phyloP scores from a whole-genome alignment of 345 rosid genomes.

The Gossypium raimondii region DNA sequence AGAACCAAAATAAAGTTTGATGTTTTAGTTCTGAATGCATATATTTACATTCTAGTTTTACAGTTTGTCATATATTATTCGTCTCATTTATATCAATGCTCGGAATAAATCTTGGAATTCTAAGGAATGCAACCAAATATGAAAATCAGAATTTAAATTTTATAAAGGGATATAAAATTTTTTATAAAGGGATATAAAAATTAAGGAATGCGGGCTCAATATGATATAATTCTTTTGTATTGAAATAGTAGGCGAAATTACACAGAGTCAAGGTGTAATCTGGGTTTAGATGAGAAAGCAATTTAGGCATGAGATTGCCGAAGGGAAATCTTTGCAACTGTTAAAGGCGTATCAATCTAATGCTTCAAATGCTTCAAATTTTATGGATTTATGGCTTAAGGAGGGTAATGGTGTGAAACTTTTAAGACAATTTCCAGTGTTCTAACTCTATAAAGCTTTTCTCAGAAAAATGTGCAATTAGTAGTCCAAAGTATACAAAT shows the following conservation, averaged over 20 bases:
- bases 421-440: background rate
- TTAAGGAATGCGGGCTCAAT: background rate
- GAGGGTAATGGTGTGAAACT: background rate
- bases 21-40: background rate
- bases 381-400: background rate
- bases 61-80: background rate
- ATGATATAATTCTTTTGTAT: background rate
- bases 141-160: background rate
- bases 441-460: background rate
- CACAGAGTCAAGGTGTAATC: background rate
- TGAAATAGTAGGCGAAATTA: background rate
- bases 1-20: background rate
- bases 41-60: background rate
- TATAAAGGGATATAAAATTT: background rate
- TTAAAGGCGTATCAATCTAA: background rate
- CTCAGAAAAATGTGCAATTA: background rate
- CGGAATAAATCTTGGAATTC: background rate
- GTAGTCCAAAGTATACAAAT: background rate
- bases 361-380: background rate
- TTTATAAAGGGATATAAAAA: background rate
- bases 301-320: background rate
- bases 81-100: background rate
- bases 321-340: background rate
- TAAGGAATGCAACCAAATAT: background rate
- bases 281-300: background rate